A percentile compares a stretch with the other conserved stretches of the same genome.
phyloP scores from a whole-genome alignment of 257 asterid species.

The Forsythia viridissima region DNA sequence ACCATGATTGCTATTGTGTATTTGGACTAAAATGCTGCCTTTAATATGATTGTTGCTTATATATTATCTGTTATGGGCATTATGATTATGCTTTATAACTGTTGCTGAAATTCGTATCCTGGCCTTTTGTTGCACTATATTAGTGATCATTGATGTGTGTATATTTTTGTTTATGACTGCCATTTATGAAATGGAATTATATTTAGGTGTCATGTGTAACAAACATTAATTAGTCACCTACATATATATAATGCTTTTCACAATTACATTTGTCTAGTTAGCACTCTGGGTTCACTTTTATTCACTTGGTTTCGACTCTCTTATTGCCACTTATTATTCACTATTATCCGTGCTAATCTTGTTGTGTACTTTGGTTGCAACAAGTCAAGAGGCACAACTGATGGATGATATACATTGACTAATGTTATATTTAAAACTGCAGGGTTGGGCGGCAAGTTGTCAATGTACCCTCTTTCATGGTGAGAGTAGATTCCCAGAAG shows the following conservation, averaged over 20 bases:
- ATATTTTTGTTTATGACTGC: neutral
- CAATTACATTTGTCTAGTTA: neutral
- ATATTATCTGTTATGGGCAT: neutral
- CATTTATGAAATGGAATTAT: neutral
- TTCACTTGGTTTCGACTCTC: neutral
- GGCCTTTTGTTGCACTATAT: neutral
- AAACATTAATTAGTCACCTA: too few relatives aligned
- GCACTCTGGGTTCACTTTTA: neutral
- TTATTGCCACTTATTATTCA: too few relatives aligned
- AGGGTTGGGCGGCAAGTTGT: conserved; percentile 65
- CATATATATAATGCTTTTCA: neutral
- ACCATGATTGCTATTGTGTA: neutral
- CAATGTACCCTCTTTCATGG: conserved; percentile 56
- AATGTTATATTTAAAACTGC: neutral
- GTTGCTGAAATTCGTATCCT: neutral
- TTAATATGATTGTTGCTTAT: neutral
- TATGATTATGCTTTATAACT: neutral
- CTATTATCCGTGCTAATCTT: too few relatives aligned
- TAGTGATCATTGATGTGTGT: neutral
- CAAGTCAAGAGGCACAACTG: neutral
- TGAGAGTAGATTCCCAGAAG: conserved; percentile 54
- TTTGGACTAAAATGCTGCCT: neutral
- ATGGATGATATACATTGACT: neutral
- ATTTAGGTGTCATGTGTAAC: neutral
- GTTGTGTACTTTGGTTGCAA: neutral